phyloP scores from a whole-genome alignment of 306 rosid species.

The Rosa multiflora region DNA sequence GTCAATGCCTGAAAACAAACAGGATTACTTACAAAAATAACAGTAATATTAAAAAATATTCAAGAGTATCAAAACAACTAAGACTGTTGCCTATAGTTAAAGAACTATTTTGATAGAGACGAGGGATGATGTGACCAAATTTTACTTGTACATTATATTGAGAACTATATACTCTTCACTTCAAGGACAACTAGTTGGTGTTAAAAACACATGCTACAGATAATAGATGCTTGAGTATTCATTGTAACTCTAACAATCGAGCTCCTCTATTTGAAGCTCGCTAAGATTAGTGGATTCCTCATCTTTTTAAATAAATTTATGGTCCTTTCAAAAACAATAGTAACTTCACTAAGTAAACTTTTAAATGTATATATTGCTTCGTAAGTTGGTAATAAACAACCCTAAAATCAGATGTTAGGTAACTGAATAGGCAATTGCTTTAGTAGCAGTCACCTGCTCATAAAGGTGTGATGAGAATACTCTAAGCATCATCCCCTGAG shows the following conservation, averaged over 20 bases:
- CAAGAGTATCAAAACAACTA: not conserved
- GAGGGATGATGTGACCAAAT: not conserved
- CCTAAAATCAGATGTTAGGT: not conserved
- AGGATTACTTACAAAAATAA: not conserved
- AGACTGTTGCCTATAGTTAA: not conserved
- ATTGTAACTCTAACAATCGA: not conserved
- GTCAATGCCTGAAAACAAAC: slow-evolving; percentile 81
- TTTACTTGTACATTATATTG: not conserved
- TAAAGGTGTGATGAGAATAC: not conserved
- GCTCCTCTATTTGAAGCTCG: not conserved
- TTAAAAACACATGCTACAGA: not conserved
- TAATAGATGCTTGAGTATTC: not conserved
- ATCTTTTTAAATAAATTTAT: not conserved
- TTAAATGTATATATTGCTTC: not conserved
- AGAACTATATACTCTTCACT: not conserved
- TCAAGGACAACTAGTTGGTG: not conserved
- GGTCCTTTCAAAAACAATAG: not conserved
- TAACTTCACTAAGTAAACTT: not conserved
- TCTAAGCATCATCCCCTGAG: not conserved
- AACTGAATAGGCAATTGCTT: not conserved
- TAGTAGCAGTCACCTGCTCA: not conserved
- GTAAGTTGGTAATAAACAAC: not conserved
- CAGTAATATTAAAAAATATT: not conserved
- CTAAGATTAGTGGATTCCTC: not conserved
- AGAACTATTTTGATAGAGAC: not conserved